Evolutionary conservation across 1,284 basidiomycete species (phyloP).

Genomic region (Singerocomus rubriflavus): DNA sequence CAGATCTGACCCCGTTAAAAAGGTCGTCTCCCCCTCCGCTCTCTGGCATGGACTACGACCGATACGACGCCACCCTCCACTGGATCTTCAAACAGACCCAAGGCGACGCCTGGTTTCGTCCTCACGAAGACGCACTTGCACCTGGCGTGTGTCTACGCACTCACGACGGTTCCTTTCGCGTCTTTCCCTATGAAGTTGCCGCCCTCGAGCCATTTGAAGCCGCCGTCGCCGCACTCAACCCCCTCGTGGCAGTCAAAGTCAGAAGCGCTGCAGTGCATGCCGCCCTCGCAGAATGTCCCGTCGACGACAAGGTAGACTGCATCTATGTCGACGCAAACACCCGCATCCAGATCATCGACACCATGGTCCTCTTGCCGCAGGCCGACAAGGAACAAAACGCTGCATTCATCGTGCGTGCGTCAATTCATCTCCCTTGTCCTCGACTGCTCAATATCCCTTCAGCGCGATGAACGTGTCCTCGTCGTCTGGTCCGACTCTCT

Average conservation of each 20-base stretch:
- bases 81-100: slow-evolving; percentile 48
- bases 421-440: background rate
- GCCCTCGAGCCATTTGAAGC: slow-evolving; percentile 68
- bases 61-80: slow-evolving; percentile 37
- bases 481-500: slow-evolving; percentile 78
- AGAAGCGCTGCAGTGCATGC: slow-evolving; percentile 77
- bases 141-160: slow-evolving; percentile 67
- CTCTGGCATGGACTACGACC: slow-evolving; percentile 35
- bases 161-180: slow-evolving; percentile 59
- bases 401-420: slow-evolving; percentile 70
- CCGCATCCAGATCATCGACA: slow-evolving; percentile 68
- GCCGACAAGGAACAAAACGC: slow-evolving; percentile 84
- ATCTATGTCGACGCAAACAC: slow-evolving; percentile 69
- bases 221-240: slow-evolving; percentile 73
- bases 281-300: slow-evolving; percentile 54
- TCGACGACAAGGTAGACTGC: slow-evolving; percentile 44
- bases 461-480: slow-evolving; percentile 74
- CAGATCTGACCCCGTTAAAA: slow-evolving; percentile 19
- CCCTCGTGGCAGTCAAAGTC: slow-evolving; percentile 78
- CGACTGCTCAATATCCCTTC: slow-evolving; percentile 5
- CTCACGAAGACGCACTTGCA: slow-evolving; percentile 45
- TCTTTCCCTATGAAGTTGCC: slow-evolving; percentile 71
- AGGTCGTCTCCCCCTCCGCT: background rate
- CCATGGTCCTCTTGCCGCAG: slow-evolving; percentile 65
- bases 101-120: slow-evolving; percentile 57